phyloP scores from a whole-genome alignment of 1,284 basidiomycete genomes.

The Puccinia sorghi region DNA sequence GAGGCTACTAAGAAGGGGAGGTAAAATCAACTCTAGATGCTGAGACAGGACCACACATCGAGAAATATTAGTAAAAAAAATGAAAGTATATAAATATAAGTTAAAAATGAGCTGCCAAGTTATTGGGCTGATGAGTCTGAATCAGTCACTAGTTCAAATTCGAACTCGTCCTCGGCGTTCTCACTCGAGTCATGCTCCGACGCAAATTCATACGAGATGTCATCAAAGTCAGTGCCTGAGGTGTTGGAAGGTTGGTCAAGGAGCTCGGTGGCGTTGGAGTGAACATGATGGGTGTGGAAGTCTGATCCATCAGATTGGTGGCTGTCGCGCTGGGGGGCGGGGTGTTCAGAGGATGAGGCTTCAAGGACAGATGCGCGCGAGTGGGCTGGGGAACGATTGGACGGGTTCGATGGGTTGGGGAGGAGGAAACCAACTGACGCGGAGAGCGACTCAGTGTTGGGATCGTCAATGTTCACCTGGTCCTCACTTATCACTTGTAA shows the following conservation, averaged over 20 bases:
- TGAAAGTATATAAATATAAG: not conserved
- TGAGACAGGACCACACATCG: not conserved
- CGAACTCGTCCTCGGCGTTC: slow-evolving; percentile 1
- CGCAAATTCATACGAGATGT: slow-evolving; percentile 22
- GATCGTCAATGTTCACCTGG: slow-evolving; percentile 32
- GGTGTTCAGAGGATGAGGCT: not conserved
- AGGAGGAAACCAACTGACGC: slow-evolving; percentile 39
- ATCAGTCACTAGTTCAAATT: slow-evolving; percentile 24
- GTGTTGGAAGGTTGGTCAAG: not conserved
- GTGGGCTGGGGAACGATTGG: not conserved
- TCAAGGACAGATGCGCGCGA: not conserved
- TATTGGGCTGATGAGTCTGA: not conserved
- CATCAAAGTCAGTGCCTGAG: slow-evolving; percentile 3
- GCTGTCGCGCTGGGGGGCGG: not conserved
- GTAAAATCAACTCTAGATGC: not conserved
- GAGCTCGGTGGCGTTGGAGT: not conserved
- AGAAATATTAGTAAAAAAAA: not conserved
- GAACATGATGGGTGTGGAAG: not conserved
- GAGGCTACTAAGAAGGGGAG: not conserved
- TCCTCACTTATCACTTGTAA: slow-evolving; percentile 32
- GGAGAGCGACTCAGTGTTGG: slow-evolving; percentile 23
- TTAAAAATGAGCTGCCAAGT: not conserved
- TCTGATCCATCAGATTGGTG: not conserved
- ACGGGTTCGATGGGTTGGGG: slow-evolving; percentile 11
- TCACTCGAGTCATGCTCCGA: slow-evolving; percentile 6